These are phyloP conservation scores for Rhodotorula babjevae DNA, from an alignment of 768 basidiomycete genomes.

Conservation along the genomic window DNA sequence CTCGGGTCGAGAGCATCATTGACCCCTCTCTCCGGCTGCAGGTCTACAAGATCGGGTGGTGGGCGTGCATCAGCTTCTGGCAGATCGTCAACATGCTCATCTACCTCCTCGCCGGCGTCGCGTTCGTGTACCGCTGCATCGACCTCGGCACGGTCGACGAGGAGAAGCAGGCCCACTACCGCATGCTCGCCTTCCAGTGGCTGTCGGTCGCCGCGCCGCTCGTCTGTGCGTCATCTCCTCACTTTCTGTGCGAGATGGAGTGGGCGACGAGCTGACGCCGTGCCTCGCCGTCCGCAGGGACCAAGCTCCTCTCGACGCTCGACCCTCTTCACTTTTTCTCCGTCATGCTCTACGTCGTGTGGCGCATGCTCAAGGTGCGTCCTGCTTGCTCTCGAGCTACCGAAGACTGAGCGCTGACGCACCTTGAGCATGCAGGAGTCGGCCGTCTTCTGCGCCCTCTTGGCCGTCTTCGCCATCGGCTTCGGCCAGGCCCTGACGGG, in stretches of 20 bases:
- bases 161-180: conserved; percentile 15
- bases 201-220: conserved; percentile 39
- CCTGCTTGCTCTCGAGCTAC: fast-evolving
- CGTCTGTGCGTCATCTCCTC: conserved; percentile 18
- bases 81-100: conserved; percentile 37
- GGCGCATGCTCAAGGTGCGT: conserved; percentile 44
- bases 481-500: conserved; percentile 51
- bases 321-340: conserved; percentile 41
- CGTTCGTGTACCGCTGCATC: conserved; percentile 39
- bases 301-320: conserved; percentile 41
- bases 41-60: conserved; percentile 33
- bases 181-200: conserved; percentile 38
- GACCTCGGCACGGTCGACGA: conserved; percentile 29
- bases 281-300: neutral
- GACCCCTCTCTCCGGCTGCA: neutral
- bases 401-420: neutral
- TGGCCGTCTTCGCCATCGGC: conserved; percentile 35
- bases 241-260: too few relatives aligned
- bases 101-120: conserved; percentile 30
- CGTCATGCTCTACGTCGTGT: conserved; percentile 48
- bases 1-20: too few relatives aligned
- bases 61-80: conserved; percentile 38
- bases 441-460: conserved; percentile 49
- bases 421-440: conserved; percentile 30
- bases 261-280: too few relatives aligned